Evolutionary conservation across 345 rosid genomes (phyloP), one percentile per base, ranked within the genome.

Genomic region (Hypericum perforatum): DNA sequence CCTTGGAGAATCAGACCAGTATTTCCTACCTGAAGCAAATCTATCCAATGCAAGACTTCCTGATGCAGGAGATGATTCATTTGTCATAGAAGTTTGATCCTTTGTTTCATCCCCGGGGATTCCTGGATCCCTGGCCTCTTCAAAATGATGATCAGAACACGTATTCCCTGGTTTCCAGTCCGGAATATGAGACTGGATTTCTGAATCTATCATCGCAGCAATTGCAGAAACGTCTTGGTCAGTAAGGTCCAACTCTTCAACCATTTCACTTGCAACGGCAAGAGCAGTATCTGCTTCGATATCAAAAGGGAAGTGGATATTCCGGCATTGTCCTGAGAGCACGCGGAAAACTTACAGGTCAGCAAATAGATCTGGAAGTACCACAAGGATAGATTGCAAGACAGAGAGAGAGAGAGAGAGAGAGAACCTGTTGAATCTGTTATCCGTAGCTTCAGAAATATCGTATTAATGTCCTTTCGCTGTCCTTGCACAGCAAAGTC

Each of bases 211-310:
- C 81, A 88, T 88, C 16, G 68, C 78, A 45, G 85, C 76, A 16
- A 92, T 78, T 16, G 81, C 60, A 14, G 95, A 71, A 54, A 84
- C 81, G 69, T 88, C 98, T 70, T 88, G 95, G 74, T 85, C 94
- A 8, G 97, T 82, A 51, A 92, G 69, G 68, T 85, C 88, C 69
- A 92, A 54, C 68, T 92, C 95, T 52, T 88, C 84, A 13, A 92
- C 95, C 98, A 88, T 92, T 80, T 92, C 98, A 37, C 86, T 73
- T 12, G 97, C 97, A 13, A 92, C 98, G 15, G 84, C 86, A 66
- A 63, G 70, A 16, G 95, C 70, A 57, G 98, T 92, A 69, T 92
- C 97, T 52, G 80, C 85, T 60, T 78, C 89, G 58, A 71, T 75
- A 77, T 92, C 78, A 46, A 92, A 92, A 22, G 98, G 98, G 73